These are phyloP conservation scores for Blastobotrys arbuscula DNA, from an alignment of 1,139 yeast species.

Conservation along the genomic window DNA sequence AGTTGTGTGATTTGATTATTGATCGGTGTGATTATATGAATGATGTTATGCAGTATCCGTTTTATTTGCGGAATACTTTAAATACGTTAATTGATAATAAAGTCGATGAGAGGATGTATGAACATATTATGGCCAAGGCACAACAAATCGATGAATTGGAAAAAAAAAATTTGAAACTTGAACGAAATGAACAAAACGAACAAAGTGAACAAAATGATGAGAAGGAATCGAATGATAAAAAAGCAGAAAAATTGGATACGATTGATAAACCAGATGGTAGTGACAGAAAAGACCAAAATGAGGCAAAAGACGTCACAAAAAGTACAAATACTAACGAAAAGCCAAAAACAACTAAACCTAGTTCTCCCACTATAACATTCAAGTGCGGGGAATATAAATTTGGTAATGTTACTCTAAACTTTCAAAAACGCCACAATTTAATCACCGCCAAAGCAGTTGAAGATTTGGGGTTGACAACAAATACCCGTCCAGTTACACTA, in stretches of 20 bases:
- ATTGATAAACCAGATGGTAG: not conserved
- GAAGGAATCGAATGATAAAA: not conserved
- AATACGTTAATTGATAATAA: constrained; percentile 5
- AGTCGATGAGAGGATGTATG: not conserved
- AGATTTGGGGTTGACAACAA: not conserved
- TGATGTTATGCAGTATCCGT: constrained; percentile 11
- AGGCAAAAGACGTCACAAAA: not conserved
- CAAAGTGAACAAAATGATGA: not conserved
- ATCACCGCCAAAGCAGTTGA: not conserved
- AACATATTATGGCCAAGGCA: not conserved
- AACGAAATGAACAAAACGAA: not conserved
- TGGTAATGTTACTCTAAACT: not conserved
- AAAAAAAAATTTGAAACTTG: not conserved
- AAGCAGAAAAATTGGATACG: not conserved
- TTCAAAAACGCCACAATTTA: not conserved
- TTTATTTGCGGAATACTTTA: constrained; percentile 6
- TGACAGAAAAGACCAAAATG: not conserved
- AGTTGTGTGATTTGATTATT: constrained; percentile 10
- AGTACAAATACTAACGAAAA: not conserved
- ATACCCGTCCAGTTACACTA: not conserved
- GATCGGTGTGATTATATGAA: constrained; percentile 1
- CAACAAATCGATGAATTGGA: not conserved
- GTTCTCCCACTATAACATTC: not conserved
- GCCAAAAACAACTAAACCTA: too few relatives aligned
- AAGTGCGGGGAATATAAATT: not conserved